These are phyloP conservation scores for Phaeotremella fagi DNA, from an alignment of 768 basidiomycete genomes.

Conservation along the genomic window DNA sequence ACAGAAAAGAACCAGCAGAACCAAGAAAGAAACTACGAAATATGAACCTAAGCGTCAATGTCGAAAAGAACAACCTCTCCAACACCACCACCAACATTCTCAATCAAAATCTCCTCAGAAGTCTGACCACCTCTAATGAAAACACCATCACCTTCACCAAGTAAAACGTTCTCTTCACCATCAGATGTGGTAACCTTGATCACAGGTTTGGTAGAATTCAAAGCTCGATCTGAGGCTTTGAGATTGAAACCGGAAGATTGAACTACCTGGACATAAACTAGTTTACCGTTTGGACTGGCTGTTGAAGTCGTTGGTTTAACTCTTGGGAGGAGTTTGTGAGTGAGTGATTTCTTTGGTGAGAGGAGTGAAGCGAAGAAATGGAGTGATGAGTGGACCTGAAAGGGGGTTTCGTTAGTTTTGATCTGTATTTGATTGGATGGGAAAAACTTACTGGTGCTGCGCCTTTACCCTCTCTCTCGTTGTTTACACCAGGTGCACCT, in stretches of 20 bases:
- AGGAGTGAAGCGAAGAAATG: constrained; percentile 68
- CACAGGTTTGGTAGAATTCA: constrained; percentile 53
- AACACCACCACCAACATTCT: constrained; percentile 61
- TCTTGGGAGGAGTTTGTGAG: constrained; percentile 53
- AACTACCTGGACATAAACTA: constrained; percentile 78
- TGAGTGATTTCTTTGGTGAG: constrained; percentile 56
- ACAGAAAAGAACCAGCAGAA: too few species aligned
- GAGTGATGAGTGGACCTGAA: constrained; percentile 42
- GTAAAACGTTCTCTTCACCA: constrained; percentile 52
- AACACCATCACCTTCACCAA: constrained; percentile 83
- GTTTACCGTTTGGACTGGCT: constrained; percentile 47
- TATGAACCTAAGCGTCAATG: constrained; percentile 52
- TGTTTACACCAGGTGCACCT: constrained; percentile 56
- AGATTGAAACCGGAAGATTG: constrained; percentile 78
- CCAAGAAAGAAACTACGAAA: too few species aligned
- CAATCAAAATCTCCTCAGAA: constrained; percentile 50
- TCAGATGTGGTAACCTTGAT: constrained; percentile 54
- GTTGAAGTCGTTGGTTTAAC: constrained; percentile 5
- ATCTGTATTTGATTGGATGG: neutral
- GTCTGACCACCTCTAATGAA: constrained; percentile 59
- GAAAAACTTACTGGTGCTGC: constrained; percentile 62
- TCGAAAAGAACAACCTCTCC: constrained; percentile 81
- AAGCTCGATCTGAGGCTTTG: constrained; percentile 46
- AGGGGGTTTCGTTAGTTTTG: neutral
- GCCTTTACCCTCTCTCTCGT: constrained; percentile 63